Conservation (phyloP, 2,329 filamentous ascomycete species). For the Neonectria sp. region DNA sequence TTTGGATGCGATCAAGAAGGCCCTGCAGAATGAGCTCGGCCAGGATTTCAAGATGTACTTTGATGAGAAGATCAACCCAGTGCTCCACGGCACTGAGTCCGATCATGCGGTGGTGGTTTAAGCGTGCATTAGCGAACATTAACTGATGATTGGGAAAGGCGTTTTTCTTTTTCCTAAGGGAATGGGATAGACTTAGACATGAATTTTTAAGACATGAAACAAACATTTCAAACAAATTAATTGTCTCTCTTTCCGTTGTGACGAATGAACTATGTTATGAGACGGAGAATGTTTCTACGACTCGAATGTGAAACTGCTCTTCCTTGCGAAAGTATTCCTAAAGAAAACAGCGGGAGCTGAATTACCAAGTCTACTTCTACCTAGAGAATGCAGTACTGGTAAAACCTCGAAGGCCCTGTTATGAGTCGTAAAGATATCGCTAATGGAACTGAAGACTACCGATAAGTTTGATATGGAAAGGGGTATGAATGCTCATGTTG, state of each 20-base stretch:
- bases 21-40: constrained; percentile 79
- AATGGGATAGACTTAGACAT: not conserved
- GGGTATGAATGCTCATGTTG: no score
- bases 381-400: no score
- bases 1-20: constrained; percentile 75
- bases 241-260: not conserved
- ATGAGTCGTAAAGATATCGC: no score
- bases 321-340: no score
- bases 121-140: constrained; percentile 12
- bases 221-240: not conserved
- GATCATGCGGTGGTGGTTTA: constrained; percentile 43
- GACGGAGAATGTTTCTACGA: not conserved
- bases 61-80: constrained; percentile 79
- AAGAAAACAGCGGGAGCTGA: no score
- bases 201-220: not conserved
- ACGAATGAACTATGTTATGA: not conserved
- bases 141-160: not conserved
- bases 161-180: not conserved
- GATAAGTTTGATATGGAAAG: no score
- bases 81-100: constrained; percentile 62
- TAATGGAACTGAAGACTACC: no score
- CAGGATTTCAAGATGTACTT: constrained; percentile 82
- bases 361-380: no score
- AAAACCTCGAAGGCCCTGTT: no score
- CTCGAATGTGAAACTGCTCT: no score